Evolutionary conservation across 345 rosid genomes (phyloP).

Genomic region (Crucihimalaya himalaica): DNA sequence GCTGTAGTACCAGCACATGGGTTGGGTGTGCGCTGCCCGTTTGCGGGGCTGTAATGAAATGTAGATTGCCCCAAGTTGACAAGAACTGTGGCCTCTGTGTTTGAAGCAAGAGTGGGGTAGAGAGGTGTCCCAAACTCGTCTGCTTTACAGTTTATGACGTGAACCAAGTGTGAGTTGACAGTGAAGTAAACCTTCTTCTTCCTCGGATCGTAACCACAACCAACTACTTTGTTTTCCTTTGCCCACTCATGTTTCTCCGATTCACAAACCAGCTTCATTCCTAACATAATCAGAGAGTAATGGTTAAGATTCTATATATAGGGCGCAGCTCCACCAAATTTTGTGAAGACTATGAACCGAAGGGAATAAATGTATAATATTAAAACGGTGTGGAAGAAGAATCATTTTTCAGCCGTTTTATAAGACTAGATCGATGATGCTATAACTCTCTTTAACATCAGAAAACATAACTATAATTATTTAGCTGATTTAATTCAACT

Average conservation of each 20-base stretch:
- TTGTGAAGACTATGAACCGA: neutral
- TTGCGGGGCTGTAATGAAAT: constrained; percentile 42
- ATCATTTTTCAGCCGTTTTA: neutral
- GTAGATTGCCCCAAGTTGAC: constrained; percentile 44
- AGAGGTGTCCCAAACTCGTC: constrained; percentile 45
- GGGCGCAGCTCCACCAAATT: neutral
- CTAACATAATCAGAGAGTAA: constrained; percentile 40
- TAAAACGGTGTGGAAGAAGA: neutral
- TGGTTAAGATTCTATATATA: neutral
- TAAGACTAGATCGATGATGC: neutral
- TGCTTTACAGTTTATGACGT: constrained; percentile 41
- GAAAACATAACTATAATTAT: neutral
- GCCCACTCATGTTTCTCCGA: constrained; percentile 43
- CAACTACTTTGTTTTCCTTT: constrained; percentile 34
- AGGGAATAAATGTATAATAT: neutral
- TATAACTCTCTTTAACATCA: neutral
- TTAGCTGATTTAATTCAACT: neutral
- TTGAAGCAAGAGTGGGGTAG: constrained; percentile 42
- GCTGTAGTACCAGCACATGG: constrained; percentile 47
- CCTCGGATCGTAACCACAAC: constrained; percentile 47
- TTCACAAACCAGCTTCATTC: constrained; percentile 55
- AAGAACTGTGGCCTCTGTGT: constrained; percentile 24
- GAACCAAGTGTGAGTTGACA: constrained; percentile 40
- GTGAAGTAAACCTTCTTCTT: constrained; percentile 47
- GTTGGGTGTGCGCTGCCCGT: constrained; percentile 36